Percentiles rank a stretch among this genome's conserved stretches.
These are phyloP conservation scores for Polyporus arcularius DNA, from an alignment of 768 basidiomycete genomes.

Conservation along the genomic window DNA sequence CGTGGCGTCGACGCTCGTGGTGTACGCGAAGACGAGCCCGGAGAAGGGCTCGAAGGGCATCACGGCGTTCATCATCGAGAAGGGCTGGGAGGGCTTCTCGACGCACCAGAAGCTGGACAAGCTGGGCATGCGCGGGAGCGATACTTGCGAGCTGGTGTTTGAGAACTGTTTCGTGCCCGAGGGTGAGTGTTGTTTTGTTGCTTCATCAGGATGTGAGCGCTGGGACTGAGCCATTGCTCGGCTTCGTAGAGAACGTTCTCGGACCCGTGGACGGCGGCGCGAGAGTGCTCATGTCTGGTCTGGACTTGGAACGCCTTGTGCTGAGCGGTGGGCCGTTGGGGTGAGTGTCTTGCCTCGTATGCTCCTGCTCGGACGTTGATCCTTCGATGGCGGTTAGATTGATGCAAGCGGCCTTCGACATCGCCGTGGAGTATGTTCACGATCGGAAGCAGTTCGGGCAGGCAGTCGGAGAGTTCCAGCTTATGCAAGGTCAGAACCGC, in stretches of 20 bases:
- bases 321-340: constrained; percentile 92
- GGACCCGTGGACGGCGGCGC: constrained; percentile 81
- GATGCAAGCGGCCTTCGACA: constrained; percentile 70
- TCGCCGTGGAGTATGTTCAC: constrained; percentile 88
- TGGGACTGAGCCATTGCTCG: neutral
- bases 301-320: constrained; percentile 91
- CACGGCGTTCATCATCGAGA: constrained; percentile 90
- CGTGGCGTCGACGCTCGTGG: constrained; percentile 84
- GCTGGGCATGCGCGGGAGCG: constrained; percentile 94
- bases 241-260: constrained; percentile 71
- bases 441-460: constrained; percentile 90
- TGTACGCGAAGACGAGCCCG: constrained; percentile 89
- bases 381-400: neutral
- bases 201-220: constrained; percentile 7
- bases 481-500: constrained; percentile 83
- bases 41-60: constrained; percentile 83
- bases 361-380: neutral
- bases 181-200: constrained; percentile 44
- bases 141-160: constrained; percentile 92
- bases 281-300: constrained; percentile 89
- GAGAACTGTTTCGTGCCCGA: constrained; percentile 89
- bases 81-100: constrained; percentile 79
- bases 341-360: constrained; percentile 37
- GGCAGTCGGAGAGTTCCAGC: constrained; percentile 86
- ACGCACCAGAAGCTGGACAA: constrained; percentile 92